A percentile compares a stretch with the other conserved stretches of the same genome.
phyloP scores from a whole-genome alignment of 768 basidiomycete species.

The Piloderma croceum region DNA sequence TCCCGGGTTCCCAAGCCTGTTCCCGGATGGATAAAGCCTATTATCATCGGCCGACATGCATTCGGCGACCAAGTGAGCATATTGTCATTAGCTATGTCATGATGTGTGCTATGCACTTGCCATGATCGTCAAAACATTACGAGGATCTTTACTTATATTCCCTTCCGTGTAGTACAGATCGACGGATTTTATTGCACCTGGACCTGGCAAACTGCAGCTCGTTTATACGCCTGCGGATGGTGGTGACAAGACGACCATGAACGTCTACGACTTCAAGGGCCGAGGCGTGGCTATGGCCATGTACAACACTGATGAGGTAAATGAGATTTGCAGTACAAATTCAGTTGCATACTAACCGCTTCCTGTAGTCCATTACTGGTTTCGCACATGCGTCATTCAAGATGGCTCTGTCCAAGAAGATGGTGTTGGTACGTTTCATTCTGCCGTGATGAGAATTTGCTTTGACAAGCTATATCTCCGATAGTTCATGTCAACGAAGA shows the following conservation, averaged over 20 bases:
- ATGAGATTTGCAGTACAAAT: slow-evolving; percentile 7
- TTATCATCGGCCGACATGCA: slow-evolving; percentile 94
- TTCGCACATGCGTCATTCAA: slow-evolving; percentile 99
- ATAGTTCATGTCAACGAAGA: slow-evolving; percentile 97
- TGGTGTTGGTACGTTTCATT: slow-evolving; percentile 58
- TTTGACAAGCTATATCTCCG: background rate
- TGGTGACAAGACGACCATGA: slow-evolving; percentile 54
- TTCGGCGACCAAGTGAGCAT: slow-evolving; percentile 83
- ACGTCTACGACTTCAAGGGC: slow-evolving; percentile 93
- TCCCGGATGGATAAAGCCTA: slow-evolving; percentile 96
- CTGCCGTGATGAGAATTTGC: background rate
- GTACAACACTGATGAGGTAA: slow-evolving; percentile 96
- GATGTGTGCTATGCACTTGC: background rate
- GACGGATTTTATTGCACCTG: slow-evolving; percentile 88
- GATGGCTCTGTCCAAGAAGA: slow-evolving; percentile 80
- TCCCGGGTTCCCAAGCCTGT: slow-evolving; percentile 86
- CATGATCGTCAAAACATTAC: background rate
- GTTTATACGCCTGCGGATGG: slow-evolving; percentile 83
- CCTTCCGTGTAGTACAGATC: slow-evolving; percentile 78
- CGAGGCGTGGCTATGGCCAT: slow-evolving; percentile 92
- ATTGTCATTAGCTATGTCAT: background rate
- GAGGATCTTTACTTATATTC: slow-evolving; percentile 1
- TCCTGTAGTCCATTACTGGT: slow-evolving; percentile 72
- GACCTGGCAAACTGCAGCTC: slow-evolving; percentile 89
- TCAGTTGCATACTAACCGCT: background rate